Evolutionary conservation across 2,329 filamentous ascomycete species (phyloP).

Genomic region (Aphanocladium album): DNA sequence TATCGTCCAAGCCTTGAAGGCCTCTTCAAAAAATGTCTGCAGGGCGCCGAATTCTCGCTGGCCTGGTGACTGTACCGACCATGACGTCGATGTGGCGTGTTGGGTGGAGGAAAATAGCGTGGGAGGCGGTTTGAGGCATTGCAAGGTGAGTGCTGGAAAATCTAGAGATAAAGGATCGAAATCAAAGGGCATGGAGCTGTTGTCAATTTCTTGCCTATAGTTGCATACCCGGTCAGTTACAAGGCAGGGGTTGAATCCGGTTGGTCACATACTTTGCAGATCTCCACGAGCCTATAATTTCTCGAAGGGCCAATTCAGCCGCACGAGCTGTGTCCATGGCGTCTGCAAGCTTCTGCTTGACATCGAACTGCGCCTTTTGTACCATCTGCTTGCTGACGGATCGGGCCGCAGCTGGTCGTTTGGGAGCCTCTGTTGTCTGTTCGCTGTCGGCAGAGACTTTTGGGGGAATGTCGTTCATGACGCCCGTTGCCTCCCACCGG

Average conservation of each 20-base stretch:
- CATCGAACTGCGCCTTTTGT: slow-evolving; percentile 59
- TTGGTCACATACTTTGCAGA: slow-evolving; percentile 68
- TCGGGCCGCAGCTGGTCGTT: slow-evolving; percentile 34
- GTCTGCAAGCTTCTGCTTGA: slow-evolving; percentile 59
- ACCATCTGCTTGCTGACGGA: slow-evolving; percentile 46
- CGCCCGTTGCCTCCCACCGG: slow-evolving; percentile 71
- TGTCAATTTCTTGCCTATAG: slow-evolving; percentile 49
- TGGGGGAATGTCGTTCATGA: slow-evolving; percentile 66
- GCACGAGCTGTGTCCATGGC: slow-evolving; percentile 76
- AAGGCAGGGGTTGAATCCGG: background rate
- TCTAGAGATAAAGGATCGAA: slow-evolving; percentile 83
- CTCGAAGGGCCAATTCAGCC: slow-evolving; percentile 77
- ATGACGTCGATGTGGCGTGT: slow-evolving; percentile 71
- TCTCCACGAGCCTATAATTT: slow-evolving; percentile 74
- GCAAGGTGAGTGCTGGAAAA: slow-evolving; percentile 79
- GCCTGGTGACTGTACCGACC: slow-evolving; percentile 73
- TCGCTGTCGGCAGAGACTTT: slow-evolving; percentile 29
- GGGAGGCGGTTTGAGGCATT: slow-evolving; percentile 72
- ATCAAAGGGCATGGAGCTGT: slow-evolving; percentile 58
- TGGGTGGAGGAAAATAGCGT: slow-evolving; percentile 79
- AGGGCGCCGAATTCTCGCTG: slow-evolving; percentile 70
- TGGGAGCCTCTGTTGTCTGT: slow-evolving; percentile 31
- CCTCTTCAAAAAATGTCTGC: slow-evolving; percentile 58
- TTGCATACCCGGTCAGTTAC: slow-evolving; percentile 16
- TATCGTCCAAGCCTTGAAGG: slow-evolving; percentile 62